Percentiles rank a stretch among this genome's conserved stretches.
These are phyloP conservation scores for Aspergillus alliaceus DNA, from an alignment of 2,329 filamentous ascomycete species.

Conservation along the genomic window DNA sequence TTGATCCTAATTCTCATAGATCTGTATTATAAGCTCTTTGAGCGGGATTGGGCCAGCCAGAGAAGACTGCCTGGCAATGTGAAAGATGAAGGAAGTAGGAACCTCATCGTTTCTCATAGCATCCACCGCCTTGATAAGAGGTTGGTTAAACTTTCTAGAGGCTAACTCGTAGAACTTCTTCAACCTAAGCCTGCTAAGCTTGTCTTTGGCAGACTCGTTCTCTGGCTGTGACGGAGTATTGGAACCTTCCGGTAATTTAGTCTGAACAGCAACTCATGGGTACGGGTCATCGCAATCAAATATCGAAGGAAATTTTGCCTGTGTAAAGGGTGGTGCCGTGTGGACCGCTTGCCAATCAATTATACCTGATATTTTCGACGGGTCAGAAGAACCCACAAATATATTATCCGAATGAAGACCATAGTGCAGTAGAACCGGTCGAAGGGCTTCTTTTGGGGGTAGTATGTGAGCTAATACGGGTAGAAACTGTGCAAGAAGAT, in stretches of 20 bases:
- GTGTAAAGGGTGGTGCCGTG: conserved; percentile 27
- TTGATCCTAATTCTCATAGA: conserved; percentile 24
- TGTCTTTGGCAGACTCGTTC: conserved; percentile 11
- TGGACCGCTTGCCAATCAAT: conserved; percentile 28
- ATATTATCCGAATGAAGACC: conserved; percentile 36
- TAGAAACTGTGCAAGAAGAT: conserved; percentile 21
- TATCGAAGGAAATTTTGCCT: conserved; percentile 24
- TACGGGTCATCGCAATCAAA: conserved; percentile 25
- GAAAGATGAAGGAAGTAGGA: conserved; percentile 23
- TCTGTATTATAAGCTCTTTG: conserved; percentile 24
- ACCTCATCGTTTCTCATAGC: conserved; percentile 18
- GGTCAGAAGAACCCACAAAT: conserved; percentile 28
- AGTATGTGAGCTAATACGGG: conserved; percentile 20
- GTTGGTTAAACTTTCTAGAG: conserved; percentile 24
- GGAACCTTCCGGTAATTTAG: conserved; percentile 24
- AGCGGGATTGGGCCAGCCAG: conserved; percentile 12
- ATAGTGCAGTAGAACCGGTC: conserved; percentile 18
- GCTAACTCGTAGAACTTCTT: conserved; percentile 27
- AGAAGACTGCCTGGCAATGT: conserved; percentile 17
- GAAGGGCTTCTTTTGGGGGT: conserved; percentile 9
- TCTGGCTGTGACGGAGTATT: conserved; percentile 17
- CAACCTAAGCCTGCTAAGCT: conserved; percentile 12
- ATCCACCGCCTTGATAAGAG: conserved; percentile 21
- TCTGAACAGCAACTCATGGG: conserved; percentile 24
- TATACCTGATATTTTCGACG: conserved; percentile 24